phyloP scores from a whole-genome alignment of 176 grass and related monocot species.

The Panicum miliaceum region DNA sequence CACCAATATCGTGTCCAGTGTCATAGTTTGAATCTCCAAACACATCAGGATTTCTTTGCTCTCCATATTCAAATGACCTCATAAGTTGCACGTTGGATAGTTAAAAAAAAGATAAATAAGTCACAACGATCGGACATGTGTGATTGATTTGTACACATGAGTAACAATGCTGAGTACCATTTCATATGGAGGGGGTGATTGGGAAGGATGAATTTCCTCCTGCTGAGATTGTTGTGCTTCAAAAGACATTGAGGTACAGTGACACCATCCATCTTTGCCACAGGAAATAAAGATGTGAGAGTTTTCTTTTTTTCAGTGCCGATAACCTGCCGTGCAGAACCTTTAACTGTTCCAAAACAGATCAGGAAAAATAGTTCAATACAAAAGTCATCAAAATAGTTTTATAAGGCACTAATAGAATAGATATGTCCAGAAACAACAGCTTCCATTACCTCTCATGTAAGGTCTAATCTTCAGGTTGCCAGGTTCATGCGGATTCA shows the following conservation, averaged over 20 bases:
- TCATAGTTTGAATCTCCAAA: conserved; percentile 59
- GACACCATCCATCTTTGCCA: conserved; percentile 73
- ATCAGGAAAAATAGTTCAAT: conserved; percentile 47
- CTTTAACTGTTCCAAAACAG: conserved; percentile 67
- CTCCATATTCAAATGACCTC: conserved; percentile 69
- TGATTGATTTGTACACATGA: conserved; percentile 9
- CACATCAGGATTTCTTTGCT: conserved; percentile 43
- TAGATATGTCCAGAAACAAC: conserved; percentile 27
- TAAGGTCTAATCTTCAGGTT: conserved; percentile 83
- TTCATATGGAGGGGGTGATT: conserved; percentile 67
- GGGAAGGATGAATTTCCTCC: conserved; percentile 50
- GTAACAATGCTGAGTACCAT: conserved; percentile 57
- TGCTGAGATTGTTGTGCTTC: conserved; percentile 62
- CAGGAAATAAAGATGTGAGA: conserved; percentile 69
- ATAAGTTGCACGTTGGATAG: conserved; percentile 63
- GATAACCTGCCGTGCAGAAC: conserved; percentile 52
- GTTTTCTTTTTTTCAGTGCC: conserved; percentile 48
- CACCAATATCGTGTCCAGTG: conserved; percentile 49
- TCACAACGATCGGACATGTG: neutral
- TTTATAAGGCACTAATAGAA: conserved; percentile 27
- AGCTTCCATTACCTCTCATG: conserved; percentile 61
- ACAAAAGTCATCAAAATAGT: conserved; percentile 29
- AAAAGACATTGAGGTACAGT: conserved; percentile 54
- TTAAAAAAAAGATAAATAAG: neutral
- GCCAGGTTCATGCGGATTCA: conserved; percentile 90